phyloP scores from a whole-genome alignment of 2,329 filamentous ascomycete species.

The Penicillium aurantiogriseum region DNA sequence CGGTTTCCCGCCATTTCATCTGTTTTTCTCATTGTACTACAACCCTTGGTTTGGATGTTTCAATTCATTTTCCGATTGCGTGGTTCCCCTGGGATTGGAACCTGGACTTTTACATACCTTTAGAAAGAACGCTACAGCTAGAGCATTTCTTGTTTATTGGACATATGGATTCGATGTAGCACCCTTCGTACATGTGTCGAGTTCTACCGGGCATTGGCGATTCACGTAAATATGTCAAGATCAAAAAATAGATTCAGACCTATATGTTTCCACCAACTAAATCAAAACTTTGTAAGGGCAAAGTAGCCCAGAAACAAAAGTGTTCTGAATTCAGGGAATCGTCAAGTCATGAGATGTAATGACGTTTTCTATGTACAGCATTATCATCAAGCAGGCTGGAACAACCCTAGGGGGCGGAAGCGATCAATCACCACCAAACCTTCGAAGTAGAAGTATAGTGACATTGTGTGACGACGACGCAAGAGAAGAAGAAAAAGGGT shows the following conservation, averaged over 20 bases:
- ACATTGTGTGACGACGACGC: not conserved
- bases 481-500: constrained; percentile 6
- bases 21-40: constrained; percentile 6
- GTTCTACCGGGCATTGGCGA: not conserved
- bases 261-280: not conserved
- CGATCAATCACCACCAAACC: not conserved
- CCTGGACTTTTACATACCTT: not conserved
- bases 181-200: not conserved
- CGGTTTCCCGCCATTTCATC: not conserved
- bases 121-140: not conserved
- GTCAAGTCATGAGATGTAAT: constrained; percentile 22
- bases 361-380: constrained; percentile 25
- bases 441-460: not conserved
- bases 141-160: not conserved
- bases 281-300: not conserved
- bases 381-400: constrained; percentile 13
- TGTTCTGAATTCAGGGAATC: constrained; percentile 11
- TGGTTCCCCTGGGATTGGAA: not conserved
- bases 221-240: not conserved
- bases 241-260: not conserved
- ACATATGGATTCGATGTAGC: not conserved
- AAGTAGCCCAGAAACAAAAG: constrained; percentile 1
- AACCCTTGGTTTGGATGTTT: constrained; percentile 6
- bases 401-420: not conserved
- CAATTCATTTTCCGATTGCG: not conserved